Percentiles rank a stretch among this genome's conserved stretches.
phyloP scores from a whole-genome alignment of 768 basidiomycete species.

The Crassisporium funariophilum region DNA sequence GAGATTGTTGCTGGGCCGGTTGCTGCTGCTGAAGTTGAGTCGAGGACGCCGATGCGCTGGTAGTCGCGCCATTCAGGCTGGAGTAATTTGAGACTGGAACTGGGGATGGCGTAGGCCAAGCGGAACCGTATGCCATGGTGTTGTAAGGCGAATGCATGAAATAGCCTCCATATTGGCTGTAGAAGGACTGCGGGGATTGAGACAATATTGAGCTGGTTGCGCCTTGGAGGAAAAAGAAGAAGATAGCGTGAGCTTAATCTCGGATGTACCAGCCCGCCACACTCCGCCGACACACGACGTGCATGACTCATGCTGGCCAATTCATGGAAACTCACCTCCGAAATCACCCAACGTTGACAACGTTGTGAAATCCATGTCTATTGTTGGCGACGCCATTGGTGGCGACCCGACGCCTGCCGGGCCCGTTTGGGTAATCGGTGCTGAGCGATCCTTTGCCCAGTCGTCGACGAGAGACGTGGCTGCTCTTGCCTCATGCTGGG shows the following conservation, averaged over 20 bases:
- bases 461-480: constrained; percentile 36
- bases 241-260: constrained; percentile 4
- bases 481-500: constrained; percentile 24
- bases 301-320: constrained; percentile 6
- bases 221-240: constrained; percentile 13
- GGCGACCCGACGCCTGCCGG: constrained; percentile 13
- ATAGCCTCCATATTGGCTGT: constrained; percentile 43
- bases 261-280: no score
- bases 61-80: constrained; percentile 77
- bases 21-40: constrained; percentile 23
- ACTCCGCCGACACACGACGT: no score
- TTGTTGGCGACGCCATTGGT: constrained; percentile 24
- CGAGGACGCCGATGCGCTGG: constrained; percentile 33
- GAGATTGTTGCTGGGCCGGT: constrained; percentile 18
- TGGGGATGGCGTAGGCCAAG: constrained; percentile 42
- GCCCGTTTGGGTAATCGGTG: constrained; percentile 18
- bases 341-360: constrained; percentile 42
- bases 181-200: constrained; percentile 42
- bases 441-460: constrained; percentile 48
- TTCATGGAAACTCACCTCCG: constrained; percentile 34
- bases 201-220: constrained; percentile 39
- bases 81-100: constrained; percentile 76
- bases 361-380: constrained; percentile 50
- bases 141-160: constrained; percentile 52
- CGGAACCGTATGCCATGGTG: constrained; percentile 54